Evolutionary conservation across 2,329 filamentous ascomycete species (phyloP), one percentile per base, ranked within the genome.

Genomic region (Penicillium sp.): DNA sequence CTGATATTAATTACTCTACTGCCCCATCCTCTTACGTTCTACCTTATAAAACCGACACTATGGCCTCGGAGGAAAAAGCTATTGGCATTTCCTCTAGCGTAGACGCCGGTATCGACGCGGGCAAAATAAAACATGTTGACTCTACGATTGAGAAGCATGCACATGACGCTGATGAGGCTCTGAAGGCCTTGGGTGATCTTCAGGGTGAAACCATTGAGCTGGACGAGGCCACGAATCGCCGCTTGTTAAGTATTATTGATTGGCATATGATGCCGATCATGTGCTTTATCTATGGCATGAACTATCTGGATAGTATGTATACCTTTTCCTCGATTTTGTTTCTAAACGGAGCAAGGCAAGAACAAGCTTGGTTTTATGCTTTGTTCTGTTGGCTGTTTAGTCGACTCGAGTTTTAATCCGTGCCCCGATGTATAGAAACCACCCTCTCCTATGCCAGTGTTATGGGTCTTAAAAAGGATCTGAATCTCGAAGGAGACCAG

Each of bases 181-280:
- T 86, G 78, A 82, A 84, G 63, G 84, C 81, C 3, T 82, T 85
- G 62, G 76, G 76, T 10, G 67, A 68, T 27, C 66, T 78, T 48
- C 73, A 79, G 1, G 83, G 82, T 23, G 77, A 84, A 63, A 68
- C 80, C 0, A 73, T 86, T 23, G 76, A 81, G 36, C 71, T 87
- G 36, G 83, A 83, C 53, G 82, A 81, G 61, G 79, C 79, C 47
- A 84, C 82, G 25, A 86, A 84, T 63, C 83, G 79, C 61, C 75
- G 82, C n/a, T 68, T 89, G 17, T 67, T 88, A n/a, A 74, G 78
- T 19, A 82, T 78, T 53, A 87, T 89, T 58, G 86, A 89, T 69
- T 81, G 78, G 79, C 82, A 85, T 66, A 72, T 86, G 61, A 83
- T 86, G 80, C 84, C 83, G 0, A 73, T 86, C 61, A 77, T 86